Conservation (phyloP, 2,329 filamentous ascomycete genomes). For the Graphiopsis chlorocephala region DNA sequence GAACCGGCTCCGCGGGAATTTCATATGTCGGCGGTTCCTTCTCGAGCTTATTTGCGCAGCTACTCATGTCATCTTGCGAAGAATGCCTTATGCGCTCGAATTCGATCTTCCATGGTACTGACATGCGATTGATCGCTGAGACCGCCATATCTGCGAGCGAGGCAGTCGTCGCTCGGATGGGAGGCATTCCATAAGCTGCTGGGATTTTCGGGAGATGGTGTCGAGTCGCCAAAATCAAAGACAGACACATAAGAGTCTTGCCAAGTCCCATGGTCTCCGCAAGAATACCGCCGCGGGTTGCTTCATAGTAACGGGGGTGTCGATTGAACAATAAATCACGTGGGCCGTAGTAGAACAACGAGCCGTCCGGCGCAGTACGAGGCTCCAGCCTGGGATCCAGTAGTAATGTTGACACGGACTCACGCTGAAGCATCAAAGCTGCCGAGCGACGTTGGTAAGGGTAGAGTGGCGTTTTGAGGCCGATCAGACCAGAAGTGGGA, state of each 20-base stretch:
- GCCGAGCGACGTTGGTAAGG: slow-evolving; percentile 77
- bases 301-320: slow-evolving; percentile 71
- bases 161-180: slow-evolving; percentile 51
- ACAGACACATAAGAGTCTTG: slow-evolving; percentile 83
- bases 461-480: slow-evolving; percentile 66
- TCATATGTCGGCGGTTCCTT: slow-evolving; percentile 36
- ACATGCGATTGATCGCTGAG: slow-evolving; percentile 62
- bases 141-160: slow-evolving; percentile 75
- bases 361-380: slow-evolving; percentile 59
- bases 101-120: slow-evolving; percentile 67
- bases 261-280: slow-evolving; percentile 78
- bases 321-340: slow-evolving; percentile 60
- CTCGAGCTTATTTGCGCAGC: slow-evolving; percentile 55
- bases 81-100: slow-evolving; percentile 53
- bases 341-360: slow-evolving; percentile 67
- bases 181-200: slow-evolving; percentile 51
- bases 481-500: slow-evolving; percentile 45
- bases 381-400: slow-evolving; percentile 71
- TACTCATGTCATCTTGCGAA: slow-evolving; percentile 49
- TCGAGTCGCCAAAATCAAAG: slow-evolving; percentile 69
- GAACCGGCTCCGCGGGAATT: slow-evolving; percentile 39
- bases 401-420: slow-evolving; percentile 61
- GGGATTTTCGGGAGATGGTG: slow-evolving; percentile 66
- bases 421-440: slow-evolving; percentile 79
- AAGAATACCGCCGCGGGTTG: slow-evolving; percentile 70